Conservation (phyloP, 257 asterid species). For the Perilla frutescens region DNA sequence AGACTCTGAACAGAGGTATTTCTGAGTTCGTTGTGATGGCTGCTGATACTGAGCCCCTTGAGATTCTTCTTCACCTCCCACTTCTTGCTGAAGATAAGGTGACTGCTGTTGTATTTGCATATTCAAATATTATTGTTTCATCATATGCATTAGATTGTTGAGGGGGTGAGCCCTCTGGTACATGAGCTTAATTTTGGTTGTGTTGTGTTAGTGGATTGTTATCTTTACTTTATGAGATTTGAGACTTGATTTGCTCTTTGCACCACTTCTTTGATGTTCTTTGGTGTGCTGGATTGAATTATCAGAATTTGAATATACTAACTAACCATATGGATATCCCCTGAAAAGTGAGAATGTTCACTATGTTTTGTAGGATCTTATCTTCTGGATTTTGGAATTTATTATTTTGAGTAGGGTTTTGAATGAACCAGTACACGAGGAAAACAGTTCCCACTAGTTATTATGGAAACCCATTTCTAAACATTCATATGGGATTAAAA, state of each 20-base stretch:
- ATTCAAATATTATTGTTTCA: background rate
- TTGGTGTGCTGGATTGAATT: too few relatives aligned
- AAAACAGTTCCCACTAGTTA: too few relatives aligned
- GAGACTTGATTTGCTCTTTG: background rate
- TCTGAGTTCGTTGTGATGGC: constrained; percentile 95
- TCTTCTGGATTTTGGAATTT: too few relatives aligned
- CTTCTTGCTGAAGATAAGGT: constrained; percentile 98
- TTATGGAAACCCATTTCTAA: too few relatives aligned
- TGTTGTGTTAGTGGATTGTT: background rate
- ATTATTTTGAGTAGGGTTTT: too few relatives aligned
- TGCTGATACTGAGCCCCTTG: constrained; percentile 94
- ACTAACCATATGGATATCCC: too few relatives aligned
- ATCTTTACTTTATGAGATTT: background rate
- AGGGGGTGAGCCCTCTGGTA: background rate
- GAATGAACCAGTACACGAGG: too few relatives aligned
- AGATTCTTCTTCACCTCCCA: constrained; percentile 93
- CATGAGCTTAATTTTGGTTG: background rate
- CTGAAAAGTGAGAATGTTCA: too few relatives aligned
- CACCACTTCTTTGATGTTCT: background rate
- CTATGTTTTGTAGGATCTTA: too few relatives aligned
- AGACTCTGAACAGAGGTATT: constrained; percentile 90
- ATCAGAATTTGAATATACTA: too few relatives aligned
- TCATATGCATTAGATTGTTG: background rate
- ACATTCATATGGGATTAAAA: too few relatives aligned
- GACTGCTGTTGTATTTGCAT: background rate